Conservation (phyloP, 1,139 yeast species). For the Sugiyamaella xylanicola region DNA sequence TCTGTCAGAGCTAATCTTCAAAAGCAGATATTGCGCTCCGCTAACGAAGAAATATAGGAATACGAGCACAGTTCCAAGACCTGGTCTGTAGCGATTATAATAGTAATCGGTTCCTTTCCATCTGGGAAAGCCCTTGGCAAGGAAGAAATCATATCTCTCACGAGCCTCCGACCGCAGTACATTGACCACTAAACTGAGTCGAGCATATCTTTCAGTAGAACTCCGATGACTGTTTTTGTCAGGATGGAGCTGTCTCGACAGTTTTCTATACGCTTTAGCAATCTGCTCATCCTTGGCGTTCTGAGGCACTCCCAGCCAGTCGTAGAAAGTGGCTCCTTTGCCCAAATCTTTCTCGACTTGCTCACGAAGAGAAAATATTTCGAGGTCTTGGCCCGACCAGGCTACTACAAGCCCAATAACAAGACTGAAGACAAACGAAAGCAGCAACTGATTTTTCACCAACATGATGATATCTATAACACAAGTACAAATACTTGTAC, state of each 20-base stretch:
- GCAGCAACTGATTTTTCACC: not conserved
- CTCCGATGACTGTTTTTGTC: slow-evolving; percentile 56
- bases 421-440: not conserved
- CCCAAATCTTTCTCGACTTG: slow-evolving; percentile 69
- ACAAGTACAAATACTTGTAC: too few species aligned
- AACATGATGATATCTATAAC: not conserved
- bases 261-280: slow-evolving; percentile 68
- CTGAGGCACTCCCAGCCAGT: slow-evolving; percentile 42
- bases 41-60: slow-evolving; percentile 55
- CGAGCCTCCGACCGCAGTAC: slow-evolving; percentile 63
- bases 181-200: slow-evolving; percentile 73
- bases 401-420: slow-evolving; percentile 23
- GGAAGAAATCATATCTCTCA: slow-evolving; percentile 82
- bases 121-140: slow-evolving; percentile 82
- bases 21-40: slow-evolving; percentile 59
- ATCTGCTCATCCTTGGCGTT: slow-evolving; percentile 62
- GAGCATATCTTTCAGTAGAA: slow-evolving; percentile 61
- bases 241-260: slow-evolving; percentile 62
- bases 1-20: slow-evolving; percentile 59
- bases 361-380: slow-evolving; percentile 74
- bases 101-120: slow-evolving; percentile 54
- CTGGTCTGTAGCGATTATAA: slow-evolving; percentile 50
- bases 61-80: slow-evolving; percentile 54
- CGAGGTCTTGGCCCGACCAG: slow-evolving; percentile 68
- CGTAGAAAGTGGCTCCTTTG: slow-evolving; percentile 63